Evolutionary conservation across 2,329 filamentous ascomycete genomes (phyloP).

Genomic region (Pseudofabraea citricarpa): DNA sequence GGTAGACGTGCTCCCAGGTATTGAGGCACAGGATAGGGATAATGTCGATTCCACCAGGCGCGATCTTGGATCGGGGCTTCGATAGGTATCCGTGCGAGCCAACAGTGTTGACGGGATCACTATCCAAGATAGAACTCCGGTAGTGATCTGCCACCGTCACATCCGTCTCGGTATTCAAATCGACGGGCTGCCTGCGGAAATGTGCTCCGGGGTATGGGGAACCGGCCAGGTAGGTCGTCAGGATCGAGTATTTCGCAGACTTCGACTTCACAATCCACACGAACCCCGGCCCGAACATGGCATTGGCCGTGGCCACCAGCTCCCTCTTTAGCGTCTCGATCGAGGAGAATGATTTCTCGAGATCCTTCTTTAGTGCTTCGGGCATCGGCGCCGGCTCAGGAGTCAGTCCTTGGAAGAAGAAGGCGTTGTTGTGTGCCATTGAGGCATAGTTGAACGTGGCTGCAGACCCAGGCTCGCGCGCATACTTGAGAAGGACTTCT

Average conservation of each 20-base stretch:
- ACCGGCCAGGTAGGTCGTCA: conserved; percentile 88
- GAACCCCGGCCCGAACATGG: conserved; percentile 97
- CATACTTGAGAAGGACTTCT: conserved; percentile 67
- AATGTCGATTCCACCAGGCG: conserved; percentile 64
- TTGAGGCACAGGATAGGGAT: conserved; percentile 84
- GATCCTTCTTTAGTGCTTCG: conserved; percentile 47
- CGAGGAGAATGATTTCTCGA: conserved; percentile 72
- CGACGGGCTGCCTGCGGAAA: conserved; percentile 60
- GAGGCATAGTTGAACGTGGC: conserved; percentile 92
- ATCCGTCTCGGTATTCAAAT: conserved; percentile 62
- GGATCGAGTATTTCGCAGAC: conserved; percentile 54
- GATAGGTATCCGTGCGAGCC: conserved; percentile 26
- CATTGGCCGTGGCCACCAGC: conserved; percentile 72
- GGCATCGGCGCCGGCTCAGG: conserved; percentile 47
- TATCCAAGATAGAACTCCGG: conserved; percentile 28
- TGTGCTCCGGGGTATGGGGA: conserved; percentile 83
- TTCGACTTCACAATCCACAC: conserved; percentile 77
- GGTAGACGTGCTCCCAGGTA: conserved; percentile 93
- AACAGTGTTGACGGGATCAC: conserved; percentile 27
- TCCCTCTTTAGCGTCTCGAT: conserved; percentile 77
- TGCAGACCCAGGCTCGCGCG: conserved; percentile 73
- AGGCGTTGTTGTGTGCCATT: conserved; percentile 88
- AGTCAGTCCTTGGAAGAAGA: conserved; percentile 66
- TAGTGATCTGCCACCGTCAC: conserved; percentile 32
- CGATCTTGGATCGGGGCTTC: conserved; percentile 32